These are phyloP conservation scores for Cryptococcus sp. DNA, from an alignment of 1,284 basidiomycete genomes.

Conservation along the genomic window DNA sequence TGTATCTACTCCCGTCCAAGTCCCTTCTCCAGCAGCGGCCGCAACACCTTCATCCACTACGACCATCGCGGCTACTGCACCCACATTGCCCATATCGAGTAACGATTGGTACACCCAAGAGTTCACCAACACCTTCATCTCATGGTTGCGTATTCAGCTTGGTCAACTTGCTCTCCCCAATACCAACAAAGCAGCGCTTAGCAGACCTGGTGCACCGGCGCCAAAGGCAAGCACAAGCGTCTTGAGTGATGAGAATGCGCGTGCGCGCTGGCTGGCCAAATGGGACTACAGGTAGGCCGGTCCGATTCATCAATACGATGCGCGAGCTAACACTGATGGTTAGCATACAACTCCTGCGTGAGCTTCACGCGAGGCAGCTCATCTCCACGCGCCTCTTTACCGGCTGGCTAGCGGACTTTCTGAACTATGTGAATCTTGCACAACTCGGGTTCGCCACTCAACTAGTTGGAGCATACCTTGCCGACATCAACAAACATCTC, in stretches of 20 bases:
- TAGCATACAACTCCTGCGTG: conserved; percentile 71
- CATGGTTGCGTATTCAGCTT: conserved; percentile 88
- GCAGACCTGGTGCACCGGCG: conserved; percentile 30
- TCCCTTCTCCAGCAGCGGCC: conserved; percentile 36
- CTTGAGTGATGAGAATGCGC: conserved; percentile 41
- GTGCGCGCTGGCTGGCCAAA: conserved; percentile 33
- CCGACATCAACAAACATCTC: conserved; percentile 62
- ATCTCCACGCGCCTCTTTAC: conserved; percentile 79
- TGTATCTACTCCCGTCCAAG: conserved; percentile 22
- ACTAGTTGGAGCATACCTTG: conserved; percentile 75
- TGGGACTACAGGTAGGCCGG: conserved; percentile 47
- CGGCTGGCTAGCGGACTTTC: conserved; percentile 79
- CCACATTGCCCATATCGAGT: conserved; percentile 61
- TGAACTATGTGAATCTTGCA: conserved; percentile 73
- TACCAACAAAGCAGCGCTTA: conserved; percentile 71
- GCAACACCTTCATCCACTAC: conserved; percentile 41
- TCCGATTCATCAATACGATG: background rate
- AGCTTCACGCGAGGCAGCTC: conserved; percentile 77
- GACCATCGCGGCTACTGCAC: conserved; percentile 39
- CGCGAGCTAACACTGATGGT: background rate
- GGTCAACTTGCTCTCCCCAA: conserved; percentile 78
- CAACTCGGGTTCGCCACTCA: conserved; percentile 79
- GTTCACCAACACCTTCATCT: conserved; percentile 81
- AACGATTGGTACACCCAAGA: conserved; percentile 80
- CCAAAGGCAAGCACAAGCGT: conserved; percentile 55